Percentiles rank a stretch among this genome's conserved stretches.
Conservation (phyloP, 2,329 filamentous ascomycete genomes). For the Alternaria rosae region DNA sequence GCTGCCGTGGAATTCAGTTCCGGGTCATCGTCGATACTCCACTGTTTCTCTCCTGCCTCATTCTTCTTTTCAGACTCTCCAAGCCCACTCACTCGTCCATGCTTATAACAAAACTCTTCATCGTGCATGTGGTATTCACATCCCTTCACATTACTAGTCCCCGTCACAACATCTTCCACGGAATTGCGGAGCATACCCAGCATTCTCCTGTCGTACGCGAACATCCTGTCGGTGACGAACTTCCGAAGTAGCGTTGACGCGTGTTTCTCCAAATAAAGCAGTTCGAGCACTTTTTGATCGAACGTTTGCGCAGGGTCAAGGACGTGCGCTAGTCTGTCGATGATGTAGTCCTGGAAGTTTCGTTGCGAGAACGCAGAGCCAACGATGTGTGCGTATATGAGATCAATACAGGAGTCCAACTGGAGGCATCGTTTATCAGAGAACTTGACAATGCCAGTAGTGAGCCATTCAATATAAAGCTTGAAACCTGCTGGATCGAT, state of each 20-base stretch:
- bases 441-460: background rate
- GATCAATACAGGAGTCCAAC: slow-evolving; percentile 16
- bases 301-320: slow-evolving; percentile 11
- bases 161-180: background rate
- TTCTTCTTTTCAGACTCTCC: background rate
- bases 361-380: slow-evolving; percentile 18
- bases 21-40: background rate
- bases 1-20: slow-evolving; percentile 1
- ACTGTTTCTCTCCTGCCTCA: background rate
- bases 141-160: background rate
- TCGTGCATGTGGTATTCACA: slow-evolving; percentile 22
- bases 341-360: slow-evolving; percentile 22
- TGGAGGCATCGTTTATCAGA: background rate
- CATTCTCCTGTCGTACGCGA: slow-evolving; percentile 16
- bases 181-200: slow-evolving; percentile 15
- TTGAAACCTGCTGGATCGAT: slow-evolving; percentile 21
- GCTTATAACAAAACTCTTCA: slow-evolving; percentile 9
- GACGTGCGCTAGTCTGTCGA: slow-evolving; percentile 8
- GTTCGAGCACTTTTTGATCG: slow-evolving; percentile 11
- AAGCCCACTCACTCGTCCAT: background rate
- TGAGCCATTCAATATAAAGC: slow-evolving; percentile 23
- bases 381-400: slow-evolving; percentile 27
- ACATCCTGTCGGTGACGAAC: slow-evolving; percentile 20
- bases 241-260: background rate
- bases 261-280: slow-evolving; percentile 13